Evolutionary conservation across 2,329 filamentous ascomycete species (phyloP), one percentile per base, ranked within the genome.

Genomic region (Aureobasidium sp.): DNA sequence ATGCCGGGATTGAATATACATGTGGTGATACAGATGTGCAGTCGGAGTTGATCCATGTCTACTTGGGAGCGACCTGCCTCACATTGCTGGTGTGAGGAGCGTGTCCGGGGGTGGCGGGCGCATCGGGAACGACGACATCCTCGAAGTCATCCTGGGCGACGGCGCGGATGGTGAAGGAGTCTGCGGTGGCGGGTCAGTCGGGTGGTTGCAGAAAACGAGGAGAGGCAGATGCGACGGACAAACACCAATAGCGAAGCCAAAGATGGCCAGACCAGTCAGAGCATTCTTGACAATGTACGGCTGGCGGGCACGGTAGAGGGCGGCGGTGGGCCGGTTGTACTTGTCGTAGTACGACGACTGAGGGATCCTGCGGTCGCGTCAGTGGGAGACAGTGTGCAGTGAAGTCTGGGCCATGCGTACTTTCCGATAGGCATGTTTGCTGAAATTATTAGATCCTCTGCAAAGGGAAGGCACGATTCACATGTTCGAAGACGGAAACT

Each of bases 111-210:
- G 81, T 77, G 55, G 77, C 74, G 52, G 90, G 87, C 58, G 83
- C 80, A 73, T 90, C 89, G 31, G 94, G 94, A 41, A 97, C 87
- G 73, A 91, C 87, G 69, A 97, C 92, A 73, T 99, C 94, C 63
- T 92, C 90, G 78, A 99, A 99, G 68, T 97, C 90, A 75, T 97
- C 94, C 77, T 97, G 94, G 47, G 93, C 91, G 71, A 99, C 89
- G 61, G 90, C 91, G 67, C 81, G 84, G 72, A 99, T 88, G 45
- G 87, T 90, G 74, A 84, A 89, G 61, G 82, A 77, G 72, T 89
- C 87, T 89, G 64, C 37, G 52, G 34, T n/a, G 14, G 9, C 20
- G 12, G 29, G 27, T 65, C n/a, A 68, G 62, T 52, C 17, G 27
- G 14, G 22, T 29, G 25, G 48, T 27, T 8, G 15, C 12, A n/a